Base-by-base conservation (phyloP, 176 grass and related monocot species). In the Oryza longistaminata region DNA sequence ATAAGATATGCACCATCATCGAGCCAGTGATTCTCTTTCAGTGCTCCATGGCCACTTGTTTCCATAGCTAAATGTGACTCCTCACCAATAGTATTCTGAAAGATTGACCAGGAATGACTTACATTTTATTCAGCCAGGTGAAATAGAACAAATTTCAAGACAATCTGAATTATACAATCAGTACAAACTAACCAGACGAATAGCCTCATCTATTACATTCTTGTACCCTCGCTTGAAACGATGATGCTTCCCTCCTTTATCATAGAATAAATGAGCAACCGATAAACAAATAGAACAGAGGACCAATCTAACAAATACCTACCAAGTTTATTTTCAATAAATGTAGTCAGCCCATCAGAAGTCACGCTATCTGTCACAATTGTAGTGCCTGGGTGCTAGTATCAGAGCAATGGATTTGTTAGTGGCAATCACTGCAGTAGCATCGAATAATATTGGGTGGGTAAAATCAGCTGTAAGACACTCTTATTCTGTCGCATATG, bases 191-290 rank as follows among this genome's bases (percentile, higher is more conserved):
- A 94, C 96, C 96, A 96, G 85, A 83, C 81, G 88, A 91, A 92
- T 92, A 74, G 93, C 93, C 88, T 99, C 96, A 92, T 99, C 96
- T 79, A 99, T 99, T 77, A 99, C 91, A 88, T 99, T 99, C 89
- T 96, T 99, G 88, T 99, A 99, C 37, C 93, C 96, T 81, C 93
- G 80, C 71, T 92, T 98, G 91, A 94, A 98, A 83, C 93, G 89
- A 70, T 95, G 93, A 90, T 98, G 96, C 82, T 98, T 98, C 71
- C 93, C 96, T 70, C 96, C 96, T 98, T 85, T 64, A 68, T 76
- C 39, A 83, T 77, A 87, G 83, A 65, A 82, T 27, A 64, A 55
- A 49, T 72, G 85, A 86, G 42, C 19, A 80, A 15, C 75, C 67
- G 19, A 76, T 64, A 34, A 75, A 71, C 17, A 64, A 71, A 52